Percentiles rank a stretch among this genome's conserved stretches.
Evolutionary conservation across 805 yeast genomes (phyloP).

Genomic region (Metschnikowia henanensis): DNA sequence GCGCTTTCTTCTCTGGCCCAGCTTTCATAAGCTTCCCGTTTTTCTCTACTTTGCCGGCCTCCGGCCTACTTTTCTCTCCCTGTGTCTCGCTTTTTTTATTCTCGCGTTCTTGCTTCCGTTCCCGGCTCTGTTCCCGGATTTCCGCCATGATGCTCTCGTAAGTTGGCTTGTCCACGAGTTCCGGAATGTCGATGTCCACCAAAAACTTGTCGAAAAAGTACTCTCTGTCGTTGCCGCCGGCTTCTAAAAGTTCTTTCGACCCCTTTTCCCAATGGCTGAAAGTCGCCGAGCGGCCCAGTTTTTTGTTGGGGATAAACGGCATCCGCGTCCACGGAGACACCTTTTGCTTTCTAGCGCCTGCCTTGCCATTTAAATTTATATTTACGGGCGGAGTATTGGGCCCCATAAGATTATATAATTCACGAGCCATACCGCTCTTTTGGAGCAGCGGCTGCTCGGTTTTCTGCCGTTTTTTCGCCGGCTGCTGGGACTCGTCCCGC

Average conservation of each 20-base stretch:
- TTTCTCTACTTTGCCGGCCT: neutral
- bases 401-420: constrained; percentile 83
- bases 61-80: neutral
- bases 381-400: constrained; percentile 86
- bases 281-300: constrained; percentile 44
- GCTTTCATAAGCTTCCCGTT: neutral
- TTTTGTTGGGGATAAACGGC: constrained; percentile 52
- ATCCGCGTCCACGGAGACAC: constrained; percentile 83
- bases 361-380: constrained; percentile 31
- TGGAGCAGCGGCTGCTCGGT: constrained; percentile 17
- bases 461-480: constrained; percentile 43
- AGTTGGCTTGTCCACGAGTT: constrained; percentile 57
- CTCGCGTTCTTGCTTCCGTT: constrained; percentile 1
- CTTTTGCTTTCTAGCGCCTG: constrained; percentile 63
- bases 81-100: neutral
- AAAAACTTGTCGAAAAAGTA: constrained; percentile 78
- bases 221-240: constrained; percentile 36
- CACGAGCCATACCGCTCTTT: constrained; percentile 81
- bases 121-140: constrained; percentile 25
- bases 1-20: neutral
- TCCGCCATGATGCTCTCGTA: constrained; percentile 53
- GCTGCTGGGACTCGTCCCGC: constrained; percentile 42
- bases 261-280: constrained; percentile 91
- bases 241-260: constrained; percentile 44
- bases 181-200: constrained; percentile 67